Conservation (phyloP, 768 basidiomycete genomes). For the Leccinum ochraceum region DNA sequence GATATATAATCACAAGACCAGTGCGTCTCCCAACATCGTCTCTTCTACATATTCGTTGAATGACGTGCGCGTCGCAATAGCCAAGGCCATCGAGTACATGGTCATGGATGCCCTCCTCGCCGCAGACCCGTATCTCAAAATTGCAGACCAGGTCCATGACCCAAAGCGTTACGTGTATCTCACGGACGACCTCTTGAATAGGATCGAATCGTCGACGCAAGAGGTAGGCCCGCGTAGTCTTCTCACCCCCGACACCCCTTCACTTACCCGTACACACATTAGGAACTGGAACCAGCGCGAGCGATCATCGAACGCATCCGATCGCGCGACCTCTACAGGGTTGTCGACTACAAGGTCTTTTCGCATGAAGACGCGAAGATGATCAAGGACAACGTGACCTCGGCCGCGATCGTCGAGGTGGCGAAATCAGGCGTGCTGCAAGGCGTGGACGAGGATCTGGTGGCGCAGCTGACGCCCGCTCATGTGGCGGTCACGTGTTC, state of each 20-base stretch:
- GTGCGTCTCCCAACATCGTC: neutral
- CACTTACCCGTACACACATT: no score
- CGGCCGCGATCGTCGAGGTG: constrained; percentile 44
- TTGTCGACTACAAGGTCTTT: constrained; percentile 65
- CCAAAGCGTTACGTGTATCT: constrained; percentile 63
- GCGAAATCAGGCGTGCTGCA: constrained; percentile 33
- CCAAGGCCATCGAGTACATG: constrained; percentile 82
- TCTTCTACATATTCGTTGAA: no score
- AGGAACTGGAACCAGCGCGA: constrained; percentile 63
- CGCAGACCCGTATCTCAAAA: constrained; percentile 64
- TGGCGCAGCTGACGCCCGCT: constrained; percentile 39
- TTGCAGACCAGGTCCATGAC: constrained; percentile 56
- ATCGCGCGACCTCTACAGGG: constrained; percentile 64
- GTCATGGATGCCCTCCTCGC: constrained; percentile 73
- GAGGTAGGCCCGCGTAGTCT: constrained; percentile 8
- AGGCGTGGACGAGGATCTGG: constrained; percentile 30
- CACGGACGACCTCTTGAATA: constrained; percentile 65
- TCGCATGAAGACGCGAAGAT: constrained; percentile 31
- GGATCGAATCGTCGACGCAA: constrained; percentile 55
- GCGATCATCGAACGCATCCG: constrained; percentile 63
- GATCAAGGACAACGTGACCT: constrained; percentile 36
- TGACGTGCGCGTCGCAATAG: constrained; percentile 32
- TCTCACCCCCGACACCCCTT: no score
- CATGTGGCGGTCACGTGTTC: constrained; percentile 67
- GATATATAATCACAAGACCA: constrained; percentile 79